Base-by-base conservation (phyloP, 1,284 basidiomycete genomes). In the Puccinia polysora region DNA sequence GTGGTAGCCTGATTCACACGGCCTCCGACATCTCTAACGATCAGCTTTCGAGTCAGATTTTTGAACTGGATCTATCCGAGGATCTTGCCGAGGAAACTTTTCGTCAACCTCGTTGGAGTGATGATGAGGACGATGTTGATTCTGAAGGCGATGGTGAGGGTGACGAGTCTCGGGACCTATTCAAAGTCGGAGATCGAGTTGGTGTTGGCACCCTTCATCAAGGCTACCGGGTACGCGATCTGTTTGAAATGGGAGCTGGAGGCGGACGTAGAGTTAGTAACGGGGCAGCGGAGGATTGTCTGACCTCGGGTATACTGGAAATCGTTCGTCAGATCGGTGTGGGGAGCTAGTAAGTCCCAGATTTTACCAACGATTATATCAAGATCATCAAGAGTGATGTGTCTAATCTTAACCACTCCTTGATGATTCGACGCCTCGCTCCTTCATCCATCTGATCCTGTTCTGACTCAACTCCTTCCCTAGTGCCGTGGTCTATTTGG, bases 401-500 rank as follows among this genome's bases (percentile, higher is more conserved):
- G n/a, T n/a, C n/a, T n/a, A n/a, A n/a, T n/a, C n/a, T 6, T 28
- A 14, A 2, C 34, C 2, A 30, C 8, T 34, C 53, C 34, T 62
- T 32, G 6, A 14, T 60, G 4, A 43, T 28, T 65, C 47, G 2
- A 14, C 10, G 20, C 36, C 8, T 60, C 36, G 2, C 56, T 2
- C 56, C 30, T 36, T 32, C n/a, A n/a, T n/a, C n/a, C n/a, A n/a
- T n/a, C n/a, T n/a, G n/a, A n/a, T n/a, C n/a, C n/a, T n/a, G n/a
- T n/a, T n/a, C 23, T 52, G 25, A n/a, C 4, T 52, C 23, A 52
- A 52, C 14, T 67, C 40, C 28, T 40, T 8, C 38, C n/a, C 5
- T 56, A 74, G 62, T 38, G 70, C 65, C 25, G 59, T 73, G 76
- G 93, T 97, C 64, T 97, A 96, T 80, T 87, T 93, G 75, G 91